phyloP scores from a whole-genome alignment of 371 early-diverging fungal genomes.

The Apophysomyces sp. region DNA sequence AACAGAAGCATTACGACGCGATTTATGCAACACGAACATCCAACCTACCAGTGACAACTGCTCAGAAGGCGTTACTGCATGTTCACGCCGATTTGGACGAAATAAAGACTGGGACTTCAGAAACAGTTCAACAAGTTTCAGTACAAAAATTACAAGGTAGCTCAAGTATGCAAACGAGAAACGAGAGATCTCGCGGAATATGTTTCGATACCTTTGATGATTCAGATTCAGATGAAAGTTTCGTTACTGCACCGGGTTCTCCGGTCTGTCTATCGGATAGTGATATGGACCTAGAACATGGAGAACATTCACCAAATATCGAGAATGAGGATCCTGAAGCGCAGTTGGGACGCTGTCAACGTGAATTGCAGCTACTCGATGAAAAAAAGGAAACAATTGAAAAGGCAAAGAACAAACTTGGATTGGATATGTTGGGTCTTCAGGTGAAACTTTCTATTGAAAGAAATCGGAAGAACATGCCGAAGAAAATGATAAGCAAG shows the following conservation, averaged over 20 bases:
- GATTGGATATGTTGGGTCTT: conserved; percentile 9
- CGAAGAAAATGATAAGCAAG: not conserved
- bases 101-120: too few species aligned
- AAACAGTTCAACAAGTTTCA: not conserved
- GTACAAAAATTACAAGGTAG: not conserved
- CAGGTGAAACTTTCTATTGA: conserved; percentile 9
- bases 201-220: not conserved
- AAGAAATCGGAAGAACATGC: conserved; percentile 4
- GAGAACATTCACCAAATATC: not conserved
- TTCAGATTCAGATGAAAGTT: conserved; percentile 9
- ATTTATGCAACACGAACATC: not conserved
- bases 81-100: too few species aligned
- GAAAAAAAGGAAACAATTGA: not conserved
- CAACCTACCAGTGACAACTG: not conserved
- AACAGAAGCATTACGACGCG: not conserved
- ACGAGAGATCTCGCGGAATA: not conserved
- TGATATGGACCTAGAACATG: conserved; percentile 5
- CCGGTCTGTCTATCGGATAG: not conserved
- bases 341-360: conserved; percentile 8
- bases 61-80: not conserved
- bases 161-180: not conserved
- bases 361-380: not conserved
- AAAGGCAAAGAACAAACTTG: not conserved
- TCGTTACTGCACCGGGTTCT: conserved; percentile 4
- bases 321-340: conserved; percentile 6